Percentiles rank a stretch among this genome's conserved stretches.
Conservation (phyloP, 257 asterid genomes). For the Nicotiana paniculata region DNA sequence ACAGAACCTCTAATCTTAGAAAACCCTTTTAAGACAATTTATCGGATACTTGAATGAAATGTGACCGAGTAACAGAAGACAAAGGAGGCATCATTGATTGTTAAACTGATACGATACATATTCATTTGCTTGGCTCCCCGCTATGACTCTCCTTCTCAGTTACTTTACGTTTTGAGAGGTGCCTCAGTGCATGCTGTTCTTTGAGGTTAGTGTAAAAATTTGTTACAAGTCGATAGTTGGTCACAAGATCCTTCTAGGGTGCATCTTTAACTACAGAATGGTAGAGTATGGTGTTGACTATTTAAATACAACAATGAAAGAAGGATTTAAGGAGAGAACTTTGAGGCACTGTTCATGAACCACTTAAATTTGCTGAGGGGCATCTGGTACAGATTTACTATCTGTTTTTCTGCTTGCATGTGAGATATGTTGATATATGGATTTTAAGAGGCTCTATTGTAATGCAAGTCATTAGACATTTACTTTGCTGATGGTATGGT, state of each 20-base stretch:
- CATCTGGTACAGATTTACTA: neutral
- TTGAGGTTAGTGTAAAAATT: neutral
- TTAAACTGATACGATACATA: neutral
- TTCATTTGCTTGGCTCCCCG: neutral
- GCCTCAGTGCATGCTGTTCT: neutral
- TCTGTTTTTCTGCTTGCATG: neutral
- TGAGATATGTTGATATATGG: neutral
- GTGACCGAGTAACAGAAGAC: neutral
- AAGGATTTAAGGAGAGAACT: neutral
- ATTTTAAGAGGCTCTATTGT: neutral
- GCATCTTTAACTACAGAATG: neutral
- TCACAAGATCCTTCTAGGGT: neutral
- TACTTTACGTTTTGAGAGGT: neutral
- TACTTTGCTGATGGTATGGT: neutral
- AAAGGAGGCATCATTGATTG: neutral
- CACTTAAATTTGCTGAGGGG: neutral
- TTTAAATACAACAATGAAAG: neutral
- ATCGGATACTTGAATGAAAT: neutral
- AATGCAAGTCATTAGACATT: neutral
- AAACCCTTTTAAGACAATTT: neutral
- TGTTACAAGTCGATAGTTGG: neutral
- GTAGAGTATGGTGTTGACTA: neutral
- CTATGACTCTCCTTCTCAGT: neutral
- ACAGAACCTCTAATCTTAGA: neutral
- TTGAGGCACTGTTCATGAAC: slow-evolving; percentile 4